A percentile compares a stretch with the other conserved stretches of the same genome.
phyloP scores from a whole-genome alignment of 345 rosid genomes.

The Balakata baccata region DNA sequence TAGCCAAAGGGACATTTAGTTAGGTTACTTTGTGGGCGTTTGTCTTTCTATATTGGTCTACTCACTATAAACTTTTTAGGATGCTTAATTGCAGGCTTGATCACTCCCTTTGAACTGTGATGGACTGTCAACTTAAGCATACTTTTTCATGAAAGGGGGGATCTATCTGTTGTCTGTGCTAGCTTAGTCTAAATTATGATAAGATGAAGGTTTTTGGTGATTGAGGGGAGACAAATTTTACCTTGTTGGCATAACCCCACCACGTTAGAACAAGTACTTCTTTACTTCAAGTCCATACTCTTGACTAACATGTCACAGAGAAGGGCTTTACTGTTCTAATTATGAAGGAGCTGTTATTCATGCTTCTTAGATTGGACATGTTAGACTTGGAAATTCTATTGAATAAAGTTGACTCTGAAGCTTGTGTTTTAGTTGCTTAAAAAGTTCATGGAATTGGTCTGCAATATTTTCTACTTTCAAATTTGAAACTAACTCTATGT shows the following conservation, averaged over 20 bases:
- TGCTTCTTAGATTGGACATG: not conserved
- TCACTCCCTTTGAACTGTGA: not conserved
- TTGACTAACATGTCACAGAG: not conserved
- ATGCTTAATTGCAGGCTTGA: not conserved
- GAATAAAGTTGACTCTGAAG: not conserved
- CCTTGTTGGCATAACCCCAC: not conserved
- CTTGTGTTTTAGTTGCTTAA: slow-evolving; percentile 1
- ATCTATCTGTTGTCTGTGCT: not conserved
- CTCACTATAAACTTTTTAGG: not conserved
- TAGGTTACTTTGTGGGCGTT: not conserved
- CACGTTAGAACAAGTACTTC: not conserved
- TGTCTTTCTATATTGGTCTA: not conserved
- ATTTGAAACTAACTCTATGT: too few species aligned
- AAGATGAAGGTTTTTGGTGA: not conserved
- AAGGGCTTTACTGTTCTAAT: not conserved
- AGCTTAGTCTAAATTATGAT: not conserved
- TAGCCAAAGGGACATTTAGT: not conserved
- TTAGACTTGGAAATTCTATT: not conserved
- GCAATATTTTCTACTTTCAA: not conserved
- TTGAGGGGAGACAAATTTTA: not conserved
- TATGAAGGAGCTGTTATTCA: not conserved
- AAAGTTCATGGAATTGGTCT: not conserved
- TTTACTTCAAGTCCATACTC: not conserved
- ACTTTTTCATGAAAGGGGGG: not conserved
- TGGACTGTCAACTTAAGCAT: not conserved